phyloP scores from a whole-genome alignment of 1,139 yeast genomes.

The Taiozyma sp. region DNA sequence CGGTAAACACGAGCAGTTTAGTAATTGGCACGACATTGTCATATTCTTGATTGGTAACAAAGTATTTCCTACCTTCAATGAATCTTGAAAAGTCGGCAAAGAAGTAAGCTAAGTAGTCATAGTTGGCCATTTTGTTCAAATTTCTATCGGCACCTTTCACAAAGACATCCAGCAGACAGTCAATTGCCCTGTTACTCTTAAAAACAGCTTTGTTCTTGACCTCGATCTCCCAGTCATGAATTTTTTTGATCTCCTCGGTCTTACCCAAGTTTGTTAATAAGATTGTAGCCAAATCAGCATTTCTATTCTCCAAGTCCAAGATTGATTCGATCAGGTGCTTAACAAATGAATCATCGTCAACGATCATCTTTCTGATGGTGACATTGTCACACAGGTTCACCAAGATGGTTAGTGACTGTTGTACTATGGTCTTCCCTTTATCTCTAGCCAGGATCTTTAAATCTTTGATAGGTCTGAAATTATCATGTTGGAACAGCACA shows the following conservation, averaged over 20 bases:
- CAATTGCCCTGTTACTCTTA: conserved; percentile 58
- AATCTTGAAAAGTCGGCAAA: conserved; percentile 87
- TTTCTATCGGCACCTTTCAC: conserved; percentile 77
- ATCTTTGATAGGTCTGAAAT: conserved; percentile 69
- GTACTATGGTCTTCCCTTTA: conserved; percentile 49
- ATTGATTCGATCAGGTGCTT: conserved; percentile 49
- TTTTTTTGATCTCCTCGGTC: conserved; percentile 52
- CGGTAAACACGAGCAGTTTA: conserved; percentile 78
- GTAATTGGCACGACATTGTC: conserved; percentile 78
- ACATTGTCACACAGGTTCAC: conserved; percentile 77
- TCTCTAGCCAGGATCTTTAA: conserved; percentile 52
- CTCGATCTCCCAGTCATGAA: conserved; percentile 45
- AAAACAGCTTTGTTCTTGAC: conserved; percentile 36
- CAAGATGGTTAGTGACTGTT: conserved; percentile 71
- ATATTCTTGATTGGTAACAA: conserved; percentile 62
- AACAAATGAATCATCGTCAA: conserved; percentile 57
- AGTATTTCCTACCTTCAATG: conserved; percentile 67
- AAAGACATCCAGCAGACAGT: conserved; percentile 84
- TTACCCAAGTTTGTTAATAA: conserved; percentile 82
- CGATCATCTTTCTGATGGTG: conserved; percentile 52
- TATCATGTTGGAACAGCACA: conserved; percentile 61
- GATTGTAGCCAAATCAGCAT: conserved; percentile 82
- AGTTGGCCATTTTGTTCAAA: conserved; percentile 67
- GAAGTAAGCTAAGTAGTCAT: conserved; percentile 79
- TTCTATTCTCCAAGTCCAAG: conserved; percentile 49